These are phyloP conservation scores for Dioscorea dumetorum DNA, from an alignment of 106 monocot species.

Conservation along the genomic window DNA sequence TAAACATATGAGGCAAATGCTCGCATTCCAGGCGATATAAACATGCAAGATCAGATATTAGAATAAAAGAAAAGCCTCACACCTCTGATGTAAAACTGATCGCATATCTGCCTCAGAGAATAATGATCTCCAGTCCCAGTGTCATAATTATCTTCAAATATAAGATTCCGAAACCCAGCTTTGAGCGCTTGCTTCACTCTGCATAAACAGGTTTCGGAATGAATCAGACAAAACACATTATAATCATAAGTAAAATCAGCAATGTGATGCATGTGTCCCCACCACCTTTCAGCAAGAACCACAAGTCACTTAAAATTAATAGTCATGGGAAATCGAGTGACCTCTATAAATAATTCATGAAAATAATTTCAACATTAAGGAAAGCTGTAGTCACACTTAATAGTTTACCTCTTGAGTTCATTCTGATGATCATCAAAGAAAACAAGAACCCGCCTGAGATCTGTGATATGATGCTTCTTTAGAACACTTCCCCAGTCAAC, in stretches of 20 bases:
- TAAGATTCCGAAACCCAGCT: constrained; percentile 72
- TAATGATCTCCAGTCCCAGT: constrained; percentile 98
- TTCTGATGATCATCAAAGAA: constrained; percentile 97
- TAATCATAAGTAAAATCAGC: no score
- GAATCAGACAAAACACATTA: no score
- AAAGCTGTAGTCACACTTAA: no score
- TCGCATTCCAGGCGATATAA: no score
- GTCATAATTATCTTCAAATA: constrained; percentile 97
- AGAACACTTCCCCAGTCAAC: constrained; percentile 61
- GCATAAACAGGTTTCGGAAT: not conserved
- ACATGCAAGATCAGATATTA: no score
- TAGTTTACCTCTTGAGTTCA: constrained; percentile 76
- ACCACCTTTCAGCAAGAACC: no score
- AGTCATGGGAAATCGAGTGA: no score
- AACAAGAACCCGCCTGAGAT: constrained; percentile 8
- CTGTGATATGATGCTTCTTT: constrained; percentile 58
- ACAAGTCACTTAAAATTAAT: no score
- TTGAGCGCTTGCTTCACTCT: constrained; percentile 87
- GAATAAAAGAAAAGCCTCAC: not conserved
- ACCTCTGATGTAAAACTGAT: constrained; percentile 94
- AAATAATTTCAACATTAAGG: no score
- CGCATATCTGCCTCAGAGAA: constrained; percentile 95
- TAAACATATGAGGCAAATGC: no score
- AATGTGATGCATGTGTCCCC: no score
- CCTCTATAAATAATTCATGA: no score